Conservation (phyloP, 805 yeast species). For the Candida corydali region DNA sequence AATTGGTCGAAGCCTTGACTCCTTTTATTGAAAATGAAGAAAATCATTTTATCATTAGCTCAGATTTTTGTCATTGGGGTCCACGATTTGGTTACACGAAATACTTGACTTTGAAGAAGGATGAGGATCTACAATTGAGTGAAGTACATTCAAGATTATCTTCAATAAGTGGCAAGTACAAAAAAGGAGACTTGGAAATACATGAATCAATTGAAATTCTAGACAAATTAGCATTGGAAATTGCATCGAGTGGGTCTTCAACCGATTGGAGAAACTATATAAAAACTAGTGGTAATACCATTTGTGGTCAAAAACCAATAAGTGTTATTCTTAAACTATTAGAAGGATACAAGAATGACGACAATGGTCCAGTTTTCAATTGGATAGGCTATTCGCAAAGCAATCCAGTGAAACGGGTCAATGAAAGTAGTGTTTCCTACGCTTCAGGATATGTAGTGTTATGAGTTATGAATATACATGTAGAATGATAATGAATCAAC, state of each 20-base stretch:
- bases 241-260: constrained; percentile 54
- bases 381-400: constrained; percentile 87
- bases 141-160: constrained; percentile 14
- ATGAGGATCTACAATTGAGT: constrained; percentile 16
- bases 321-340: constrained; percentile 55
- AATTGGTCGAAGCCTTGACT: constrained; percentile 45
- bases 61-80: constrained; percentile 96
- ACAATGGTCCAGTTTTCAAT: constrained; percentile 28
- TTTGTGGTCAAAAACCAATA: constrained; percentile 89
- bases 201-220: constrained; percentile 68
- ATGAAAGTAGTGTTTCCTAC: constrained; percentile 87
- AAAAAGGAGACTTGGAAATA: constrained; percentile 41
- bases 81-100: constrained; percentile 40
- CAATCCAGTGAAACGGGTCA: constrained; percentile 39
- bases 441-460: constrained; percentile 65
- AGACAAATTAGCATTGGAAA: constrained; percentile 68
- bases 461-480: constrained; percentile 7
- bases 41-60: constrained; percentile 73
- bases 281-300: constrained; percentile 72
- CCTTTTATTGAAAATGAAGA: constrained; percentile 51
- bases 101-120: constrained; percentile 17
- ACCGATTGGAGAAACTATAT: constrained; percentile 66
- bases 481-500: too few species aligned
- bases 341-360: constrained; percentile 27
- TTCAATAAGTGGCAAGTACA: constrained; percentile 10